A percentile compares a stretch with the other conserved stretches of the same genome.
phyloP scores from a whole-genome alignment of 148 eudicot genomes.

The Persicaria tinctoria region DNA sequence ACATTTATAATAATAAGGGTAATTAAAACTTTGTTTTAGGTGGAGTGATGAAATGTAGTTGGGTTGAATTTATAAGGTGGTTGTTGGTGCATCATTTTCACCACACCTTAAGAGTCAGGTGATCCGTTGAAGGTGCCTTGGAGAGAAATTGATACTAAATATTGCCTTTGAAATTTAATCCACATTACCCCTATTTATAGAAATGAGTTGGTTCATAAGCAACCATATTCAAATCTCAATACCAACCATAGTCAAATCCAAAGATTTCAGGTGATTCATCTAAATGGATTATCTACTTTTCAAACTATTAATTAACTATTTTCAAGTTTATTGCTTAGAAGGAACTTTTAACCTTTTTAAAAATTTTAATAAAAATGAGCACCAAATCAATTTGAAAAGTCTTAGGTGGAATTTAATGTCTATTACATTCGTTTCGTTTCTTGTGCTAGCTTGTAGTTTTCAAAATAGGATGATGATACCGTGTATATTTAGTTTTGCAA shows the following conservation, averaged over 20 bases:
- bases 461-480: no score
- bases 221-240: background rate
- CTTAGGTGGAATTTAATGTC: no score
- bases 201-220: background rate
- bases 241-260: background rate
- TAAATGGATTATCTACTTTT: background rate
- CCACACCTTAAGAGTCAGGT: background rate
- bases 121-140: background rate
- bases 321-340: background rate
- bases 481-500: no score
- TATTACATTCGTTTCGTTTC: no score
- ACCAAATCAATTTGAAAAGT: no score
- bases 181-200: background rate
- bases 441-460: no score
- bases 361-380: background rate
- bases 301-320: background rate
- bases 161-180: background rate
- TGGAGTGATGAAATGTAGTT: background rate
- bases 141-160: background rate
- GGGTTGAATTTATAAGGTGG: background rate
- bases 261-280: background rate
- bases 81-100: conserved; percentile 3
- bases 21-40: background rate
- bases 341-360: background rate
- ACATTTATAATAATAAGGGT: no score